phyloP scores from a whole-genome alignment of 805 yeast genomes.

The Candida oleophila region DNA sequence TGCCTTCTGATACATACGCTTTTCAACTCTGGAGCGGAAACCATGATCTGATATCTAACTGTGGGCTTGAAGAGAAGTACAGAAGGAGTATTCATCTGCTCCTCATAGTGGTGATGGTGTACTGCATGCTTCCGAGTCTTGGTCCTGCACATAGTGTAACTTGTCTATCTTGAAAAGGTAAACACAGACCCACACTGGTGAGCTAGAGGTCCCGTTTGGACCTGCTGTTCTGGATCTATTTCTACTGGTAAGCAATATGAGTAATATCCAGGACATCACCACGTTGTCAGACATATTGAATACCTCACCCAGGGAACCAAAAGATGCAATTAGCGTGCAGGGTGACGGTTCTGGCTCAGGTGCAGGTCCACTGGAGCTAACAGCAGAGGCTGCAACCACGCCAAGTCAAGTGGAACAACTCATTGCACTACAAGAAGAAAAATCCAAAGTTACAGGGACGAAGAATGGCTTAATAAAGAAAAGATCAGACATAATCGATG shows the following conservation, averaged over 20 bases:
- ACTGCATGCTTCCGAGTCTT: too few species aligned
- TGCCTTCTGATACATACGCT: constrained; percentile 35
- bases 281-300: constrained; percentile 25
- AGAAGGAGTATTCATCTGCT: too few species aligned
- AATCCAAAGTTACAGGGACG: constrained; percentile 13
- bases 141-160: neutral
- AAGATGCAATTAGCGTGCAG: constrained; percentile 6
- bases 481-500: constrained; percentile 14
- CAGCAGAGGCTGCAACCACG: neutral
- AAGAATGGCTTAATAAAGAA: constrained; percentile 18
- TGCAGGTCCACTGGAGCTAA: constrained; percentile 3
- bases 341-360: constrained; percentile 4
- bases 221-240: neutral
- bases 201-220: too few species aligned
- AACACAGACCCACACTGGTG: too few species aligned
- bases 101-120: neutral
- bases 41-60: constrained; percentile 44
- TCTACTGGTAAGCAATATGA: constrained; percentile 10
- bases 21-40: constrained; percentile 61
- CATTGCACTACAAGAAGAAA: constrained; percentile 14
- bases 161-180: neutral
- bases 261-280: constrained; percentile 23
- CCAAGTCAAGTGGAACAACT: constrained; percentile 8
- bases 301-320: constrained; percentile 19
- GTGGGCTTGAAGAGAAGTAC: too few species aligned